Base-by-base conservation (phyloP, 352 stramenopile species). In the Pythium sp. region DNA sequence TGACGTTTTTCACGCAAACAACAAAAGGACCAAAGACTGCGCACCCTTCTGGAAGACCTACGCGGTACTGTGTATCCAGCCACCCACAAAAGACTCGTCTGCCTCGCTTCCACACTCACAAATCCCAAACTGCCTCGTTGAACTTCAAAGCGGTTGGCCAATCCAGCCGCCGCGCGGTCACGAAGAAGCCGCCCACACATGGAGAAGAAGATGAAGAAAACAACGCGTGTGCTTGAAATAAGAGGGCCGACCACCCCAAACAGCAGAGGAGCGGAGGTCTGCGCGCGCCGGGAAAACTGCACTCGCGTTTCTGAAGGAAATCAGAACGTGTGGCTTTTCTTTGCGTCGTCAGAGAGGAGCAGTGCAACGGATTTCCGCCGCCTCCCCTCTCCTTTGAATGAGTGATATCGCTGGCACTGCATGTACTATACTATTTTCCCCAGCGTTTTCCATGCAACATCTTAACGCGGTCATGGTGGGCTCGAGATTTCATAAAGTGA, bases 231-330 rank as follows among this genome's bases (percentile, higher is more conserved):
- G 36, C 36, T 12, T 43, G 36, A 43, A 14, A 15, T 26, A 14
- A 15, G 36, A 15, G 36, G 12, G 12, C 3, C 38, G 38, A 4
- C 38, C 38, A 4, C 9, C 36, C 36, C 36, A 43, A 43, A 11
- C 36, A 43, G 36, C 36, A 43, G 36, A 43, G 36, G 36, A 15
- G 3, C 36, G 14, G 36, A 43, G 36, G 36, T 43, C 36, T 43
- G 36, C 36, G 14, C 14, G 34, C 34, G 14, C 14, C 12, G 38
- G 14, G 54, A 24, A 59, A 59, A 67, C 22, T 60, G 41, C 58
- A 64, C 58, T 64, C 26, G 58, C 26, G 26, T 57, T 64, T 64
- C 58, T 64, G 58, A 64, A 64, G 58, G 43, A 56, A 56, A 43
- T 12, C n/a, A n/a, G 18, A 34, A 24, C 24, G 20, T 28, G 26